Evolutionary conservation across 805 yeast genomes (phyloP).

Genomic region (Candida succiphila): DNA sequence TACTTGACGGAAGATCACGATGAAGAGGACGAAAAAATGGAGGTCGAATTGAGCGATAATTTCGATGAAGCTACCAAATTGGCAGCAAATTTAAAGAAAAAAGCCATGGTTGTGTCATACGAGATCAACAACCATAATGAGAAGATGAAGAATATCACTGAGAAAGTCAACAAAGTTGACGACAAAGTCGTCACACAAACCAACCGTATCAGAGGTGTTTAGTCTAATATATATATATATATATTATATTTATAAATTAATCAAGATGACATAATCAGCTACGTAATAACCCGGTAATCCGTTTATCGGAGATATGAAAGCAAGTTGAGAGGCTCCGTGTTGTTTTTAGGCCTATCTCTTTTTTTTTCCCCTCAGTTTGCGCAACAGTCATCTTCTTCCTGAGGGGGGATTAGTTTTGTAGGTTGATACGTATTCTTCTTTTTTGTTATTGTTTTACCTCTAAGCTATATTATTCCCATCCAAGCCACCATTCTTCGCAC

Average conservation of each 20-base stretch:
- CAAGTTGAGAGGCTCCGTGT: no score
- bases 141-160: constrained; percentile 67
- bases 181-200: constrained; percentile 44
- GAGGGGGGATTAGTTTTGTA: no score
- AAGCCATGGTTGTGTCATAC: constrained; percentile 63
- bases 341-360: no score
- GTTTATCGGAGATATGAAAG: no score
- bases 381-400: no score
- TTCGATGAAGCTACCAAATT: constrained; percentile 66
- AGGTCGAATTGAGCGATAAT: constrained; percentile 75
- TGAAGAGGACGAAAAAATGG: constrained; percentile 88
- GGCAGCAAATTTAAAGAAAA: constrained; percentile 58
- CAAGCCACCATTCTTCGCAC: no score
- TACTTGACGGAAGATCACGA: constrained; percentile 79
- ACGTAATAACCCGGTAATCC: no score
- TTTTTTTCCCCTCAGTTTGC: no score
- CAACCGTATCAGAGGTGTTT: constrained; percentile 22
- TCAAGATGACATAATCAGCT: not conserved
- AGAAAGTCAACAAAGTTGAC: constrained; percentile 77
- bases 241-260: not conserved
- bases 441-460: no score
- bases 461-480: no score
- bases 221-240: constrained; percentile 1
- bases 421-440: no score
- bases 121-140: constrained; percentile 75